Evolutionary conservation across 257 asterid genomes (phyloP).

Genomic region (Solanum corneliomulleri): DNA sequence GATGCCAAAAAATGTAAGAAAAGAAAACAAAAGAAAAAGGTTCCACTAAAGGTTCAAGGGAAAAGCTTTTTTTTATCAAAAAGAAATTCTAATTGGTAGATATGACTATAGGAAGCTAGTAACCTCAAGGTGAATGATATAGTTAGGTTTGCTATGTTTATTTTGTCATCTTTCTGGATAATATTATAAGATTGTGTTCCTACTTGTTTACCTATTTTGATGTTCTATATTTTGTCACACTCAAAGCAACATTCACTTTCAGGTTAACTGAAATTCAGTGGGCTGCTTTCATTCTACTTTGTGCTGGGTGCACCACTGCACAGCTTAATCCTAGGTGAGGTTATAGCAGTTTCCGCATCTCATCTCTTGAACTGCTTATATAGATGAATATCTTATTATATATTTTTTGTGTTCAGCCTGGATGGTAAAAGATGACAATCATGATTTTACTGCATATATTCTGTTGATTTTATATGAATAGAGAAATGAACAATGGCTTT

Average conservation of each 20-base stretch:
- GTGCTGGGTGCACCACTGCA: conserved; percentile 99
- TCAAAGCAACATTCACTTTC: conserved; percentile 1
- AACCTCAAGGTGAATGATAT: background rate
- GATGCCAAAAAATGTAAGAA: background rate
- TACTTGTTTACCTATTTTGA: background rate
- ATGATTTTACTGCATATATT: background rate
- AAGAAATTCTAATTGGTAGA: background rate
- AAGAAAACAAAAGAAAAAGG: background rate
- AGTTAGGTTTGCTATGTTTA: background rate
- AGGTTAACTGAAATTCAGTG: conserved; percentile 96
- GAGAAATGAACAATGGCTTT: background rate
- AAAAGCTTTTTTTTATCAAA: background rate
- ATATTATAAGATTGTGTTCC: background rate
- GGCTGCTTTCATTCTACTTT: conserved; percentile 88
- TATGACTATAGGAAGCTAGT: background rate
- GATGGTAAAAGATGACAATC: background rate
- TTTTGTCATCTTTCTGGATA: background rate
- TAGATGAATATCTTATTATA: background rate
- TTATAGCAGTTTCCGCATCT: conserved; percentile 4
- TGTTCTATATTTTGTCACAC: background rate
- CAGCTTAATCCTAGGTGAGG: conserved; percentile 89
- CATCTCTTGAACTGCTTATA: background rate
- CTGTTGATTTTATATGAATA: background rate
- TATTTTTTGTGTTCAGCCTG: background rate
- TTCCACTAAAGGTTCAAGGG: background rate